Evolutionary conservation across 345 rosid genomes (phyloP), one percentile per base, ranked within the genome.

Genomic region (Arabidopsis suecica): DNA sequence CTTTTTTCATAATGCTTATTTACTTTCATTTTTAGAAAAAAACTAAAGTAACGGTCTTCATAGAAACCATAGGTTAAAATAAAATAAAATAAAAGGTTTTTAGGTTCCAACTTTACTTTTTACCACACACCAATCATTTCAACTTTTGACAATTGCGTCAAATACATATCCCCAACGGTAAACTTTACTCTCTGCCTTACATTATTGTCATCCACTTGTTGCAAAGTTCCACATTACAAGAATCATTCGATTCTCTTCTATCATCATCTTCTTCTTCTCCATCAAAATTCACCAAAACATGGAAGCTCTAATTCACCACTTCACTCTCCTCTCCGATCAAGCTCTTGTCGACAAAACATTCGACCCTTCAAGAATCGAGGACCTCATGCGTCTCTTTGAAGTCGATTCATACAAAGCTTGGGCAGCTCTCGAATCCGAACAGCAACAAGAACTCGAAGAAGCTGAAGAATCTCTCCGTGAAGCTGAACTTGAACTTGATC

Each of bases 301-400:
- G 98, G 98, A 93, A 75, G 88, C 88, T 32, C 89, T 93, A 32
- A 68, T 93, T 72, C 71, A 87, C 69, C 90, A 91, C 0, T 93
- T 93, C 87, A 82, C 85, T 71, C 86, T 82, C 76, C 89, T 93
- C 38, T 88, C 96, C 60, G 84, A 87, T 75, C 90, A 84, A 71
- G 84, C 98, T 25, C 83, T 86, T 16, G 72, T 55, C 22, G 93
- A 93, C 87, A 93, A 84, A 78, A 63, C 60, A 74, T 93, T 91
- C 70, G 93, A 91, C 45, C 97, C 98, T 1, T 78, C 86, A 49
- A 54, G 82, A 9, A 89, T 89, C 30, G 94, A 93, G 45, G 91
- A 88, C 80, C 88, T 91, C 30, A 83, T 88, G 89, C 87, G 84
- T 56, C 88, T 93, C 13, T 93, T 91, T 61, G 96, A 93, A 84